phyloP scores from a whole-genome alignment of 2,329 filamentous ascomycete species.

The Colletotrichum somersetense region DNA sequence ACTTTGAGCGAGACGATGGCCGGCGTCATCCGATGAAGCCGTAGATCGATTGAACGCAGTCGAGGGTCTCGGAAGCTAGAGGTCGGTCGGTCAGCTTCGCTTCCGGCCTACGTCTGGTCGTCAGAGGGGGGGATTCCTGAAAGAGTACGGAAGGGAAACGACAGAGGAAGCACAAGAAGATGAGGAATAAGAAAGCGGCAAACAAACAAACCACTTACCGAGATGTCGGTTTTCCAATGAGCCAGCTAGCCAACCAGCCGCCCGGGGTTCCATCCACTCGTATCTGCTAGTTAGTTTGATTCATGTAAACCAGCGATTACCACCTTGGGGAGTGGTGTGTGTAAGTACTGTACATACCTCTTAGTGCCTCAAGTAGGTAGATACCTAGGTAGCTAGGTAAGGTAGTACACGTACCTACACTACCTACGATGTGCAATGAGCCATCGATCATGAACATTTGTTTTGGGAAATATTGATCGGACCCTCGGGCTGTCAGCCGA shows the following conservation, averaged over 20 bases:
- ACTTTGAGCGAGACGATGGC: slow-evolving; percentile 5
- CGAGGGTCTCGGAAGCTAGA: not conserved
- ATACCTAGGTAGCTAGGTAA: too few species aligned
- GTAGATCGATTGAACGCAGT: not conserved
- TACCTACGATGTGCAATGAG: too few species aligned
- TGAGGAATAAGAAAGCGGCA: not conserved
- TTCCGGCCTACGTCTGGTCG: too few species aligned
- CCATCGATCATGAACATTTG: not conserved
- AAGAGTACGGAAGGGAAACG: too few species aligned
- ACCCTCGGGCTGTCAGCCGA: not conserved
- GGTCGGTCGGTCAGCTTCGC: slow-evolving; percentile 1
- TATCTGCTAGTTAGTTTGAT: too few species aligned
- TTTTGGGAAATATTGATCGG: slow-evolving; percentile 5
- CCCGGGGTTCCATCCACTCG: not conserved
- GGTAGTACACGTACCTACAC: too few species aligned
- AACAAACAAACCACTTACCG: not conserved
- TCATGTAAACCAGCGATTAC: too few species aligned
- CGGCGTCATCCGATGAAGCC: not conserved
- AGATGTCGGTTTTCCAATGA: not conserved
- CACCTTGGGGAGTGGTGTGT: too few species aligned
- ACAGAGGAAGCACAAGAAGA: not conserved
- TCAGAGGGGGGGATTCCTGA: too few species aligned
- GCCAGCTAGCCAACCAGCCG: too few species aligned
- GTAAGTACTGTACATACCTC: too few species aligned
- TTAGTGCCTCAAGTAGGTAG: too few species aligned